A percentile compares a stretch with the other conserved stretches of the same genome.
Evolutionary conservation across 1,284 basidiomycete genomes (phyloP).

Genomic region (Cutaneotrichosporon spelunceum): DNA sequence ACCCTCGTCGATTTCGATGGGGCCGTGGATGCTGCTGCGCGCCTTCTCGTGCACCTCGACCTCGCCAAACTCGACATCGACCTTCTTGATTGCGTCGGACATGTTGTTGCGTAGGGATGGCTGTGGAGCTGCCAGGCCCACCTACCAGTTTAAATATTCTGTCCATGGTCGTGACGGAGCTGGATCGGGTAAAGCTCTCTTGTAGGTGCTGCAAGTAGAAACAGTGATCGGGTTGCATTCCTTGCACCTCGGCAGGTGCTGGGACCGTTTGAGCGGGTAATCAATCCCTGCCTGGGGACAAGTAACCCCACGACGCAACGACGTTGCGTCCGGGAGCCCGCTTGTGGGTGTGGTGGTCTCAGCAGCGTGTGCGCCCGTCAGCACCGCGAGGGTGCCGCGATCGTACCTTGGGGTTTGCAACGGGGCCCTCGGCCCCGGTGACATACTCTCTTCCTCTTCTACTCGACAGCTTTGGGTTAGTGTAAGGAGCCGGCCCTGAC

Average conservation of each 20-base stretch:
- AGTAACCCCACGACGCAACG: neutral
- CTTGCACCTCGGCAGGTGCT: neutral
- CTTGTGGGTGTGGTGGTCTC: neutral
- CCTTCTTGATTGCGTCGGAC: neutral
- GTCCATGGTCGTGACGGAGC: neutral
- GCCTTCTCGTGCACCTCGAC: neutral
- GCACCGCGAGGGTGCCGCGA: neutral
- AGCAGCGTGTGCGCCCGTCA: neutral
- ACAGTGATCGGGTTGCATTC: neutral
- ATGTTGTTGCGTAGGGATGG: too few species aligned
- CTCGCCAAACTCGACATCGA: conserved; percentile 3
- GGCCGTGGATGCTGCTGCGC: conserved; percentile 4
- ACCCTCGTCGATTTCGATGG: conserved; percentile 18
- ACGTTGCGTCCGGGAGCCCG: neutral
- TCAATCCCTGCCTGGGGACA: neutral
- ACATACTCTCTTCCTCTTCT: neutral
- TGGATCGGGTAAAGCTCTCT: neutral
- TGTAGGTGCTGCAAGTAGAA: neutral
- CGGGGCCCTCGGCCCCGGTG: neutral
- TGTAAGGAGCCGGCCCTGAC: neutral
- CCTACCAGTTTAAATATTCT: neutral
- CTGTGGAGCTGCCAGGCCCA: neutral
- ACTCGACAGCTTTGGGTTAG: neutral
- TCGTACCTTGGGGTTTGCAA: neutral
- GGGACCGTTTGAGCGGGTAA: neutral